Percentiles rank a stretch among this genome's conserved stretches.
Evolutionary conservation across 305 asterid species (phyloP).

Genomic region (Fraxinus paxiana): DNA sequence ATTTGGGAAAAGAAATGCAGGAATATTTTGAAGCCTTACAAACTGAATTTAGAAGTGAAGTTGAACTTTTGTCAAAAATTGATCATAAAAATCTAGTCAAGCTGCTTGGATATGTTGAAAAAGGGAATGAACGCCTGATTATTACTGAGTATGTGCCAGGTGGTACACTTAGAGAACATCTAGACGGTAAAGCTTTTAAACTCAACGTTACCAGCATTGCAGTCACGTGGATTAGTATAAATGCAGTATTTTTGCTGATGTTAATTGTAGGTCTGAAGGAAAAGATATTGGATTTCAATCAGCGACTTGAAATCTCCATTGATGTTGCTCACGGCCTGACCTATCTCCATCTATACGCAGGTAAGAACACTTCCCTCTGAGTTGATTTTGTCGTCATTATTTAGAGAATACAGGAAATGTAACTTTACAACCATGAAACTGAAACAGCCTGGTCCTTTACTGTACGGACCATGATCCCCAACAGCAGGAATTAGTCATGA

Average conservation of each 20-base stretch:
- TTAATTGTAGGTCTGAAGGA: constrained; percentile 59
- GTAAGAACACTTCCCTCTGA: constrained; percentile 36
- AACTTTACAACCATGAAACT: not conserved
- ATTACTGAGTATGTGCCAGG: constrained; percentile 91
- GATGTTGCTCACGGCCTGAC: constrained; percentile 91
- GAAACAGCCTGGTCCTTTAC: not conserved
- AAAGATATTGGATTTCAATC: constrained; percentile 75
- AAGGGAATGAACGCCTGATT: constrained; percentile 76
- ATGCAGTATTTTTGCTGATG: constrained; percentile 19
- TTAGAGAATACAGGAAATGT: not conserved
- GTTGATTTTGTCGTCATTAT: constrained; percentile 15
- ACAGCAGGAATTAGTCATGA: constrained; percentile 6
- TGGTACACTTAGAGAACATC: constrained; percentile 93
- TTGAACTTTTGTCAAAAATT: constrained; percentile 88
- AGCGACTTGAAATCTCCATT: constrained; percentile 83
- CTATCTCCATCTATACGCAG: constrained; percentile 87
- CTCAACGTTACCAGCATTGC: constrained; percentile 16
- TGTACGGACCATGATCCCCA: not conserved
- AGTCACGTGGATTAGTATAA: not conserved
- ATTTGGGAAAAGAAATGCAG: constrained; percentile 34
- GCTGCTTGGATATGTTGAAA: constrained; percentile 88
- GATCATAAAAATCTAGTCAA: constrained; percentile 91
- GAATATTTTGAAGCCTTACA: constrained; percentile 57
- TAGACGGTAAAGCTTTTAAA: constrained; percentile 62
- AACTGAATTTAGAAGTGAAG: constrained; percentile 82